Conservation (phyloP, 2,329 filamentous ascomycete genomes). For the Botrytis deweyae region DNA sequence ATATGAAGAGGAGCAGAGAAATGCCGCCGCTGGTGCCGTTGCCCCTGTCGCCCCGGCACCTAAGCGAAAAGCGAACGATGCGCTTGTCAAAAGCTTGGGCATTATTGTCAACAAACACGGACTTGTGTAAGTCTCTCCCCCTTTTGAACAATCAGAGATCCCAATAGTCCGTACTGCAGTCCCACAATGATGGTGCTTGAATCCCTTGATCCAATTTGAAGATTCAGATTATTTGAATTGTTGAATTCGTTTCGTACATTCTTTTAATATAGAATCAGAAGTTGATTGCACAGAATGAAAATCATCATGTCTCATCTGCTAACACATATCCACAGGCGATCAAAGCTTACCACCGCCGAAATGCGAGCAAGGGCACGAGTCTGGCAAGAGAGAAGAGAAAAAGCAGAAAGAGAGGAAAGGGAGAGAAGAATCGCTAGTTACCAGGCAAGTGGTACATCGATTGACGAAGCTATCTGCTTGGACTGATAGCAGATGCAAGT, state of each 20-base stretch:
- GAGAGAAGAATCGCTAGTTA: background rate
- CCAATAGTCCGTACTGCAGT: background rate
- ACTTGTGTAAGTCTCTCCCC: background rate
- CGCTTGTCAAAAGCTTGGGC: fast-evolving
- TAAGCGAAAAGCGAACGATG: too few species aligned
- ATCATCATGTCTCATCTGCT: background rate
- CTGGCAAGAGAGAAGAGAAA: background rate
- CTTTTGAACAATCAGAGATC: background rate
- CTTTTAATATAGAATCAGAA: background rate
- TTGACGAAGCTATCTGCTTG: background rate
- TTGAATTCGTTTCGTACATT: background rate
- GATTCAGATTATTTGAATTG: background rate
- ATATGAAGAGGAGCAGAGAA: too few species aligned
- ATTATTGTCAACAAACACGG: background rate
- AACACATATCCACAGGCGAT: background rate
- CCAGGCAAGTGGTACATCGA: background rate
- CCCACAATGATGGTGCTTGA: background rate
- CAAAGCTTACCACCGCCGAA: background rate
- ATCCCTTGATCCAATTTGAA: background rate
- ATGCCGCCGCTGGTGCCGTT: too few species aligned
- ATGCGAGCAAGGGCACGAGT: background rate
- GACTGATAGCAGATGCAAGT: background rate
- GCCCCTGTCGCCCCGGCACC: too few species aligned
- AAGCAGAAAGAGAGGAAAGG: background rate
- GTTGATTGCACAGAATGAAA: fast-evolving